Evolutionary conservation across 805 yeast genomes (phyloP).

Genomic region (Candida pini): DNA sequence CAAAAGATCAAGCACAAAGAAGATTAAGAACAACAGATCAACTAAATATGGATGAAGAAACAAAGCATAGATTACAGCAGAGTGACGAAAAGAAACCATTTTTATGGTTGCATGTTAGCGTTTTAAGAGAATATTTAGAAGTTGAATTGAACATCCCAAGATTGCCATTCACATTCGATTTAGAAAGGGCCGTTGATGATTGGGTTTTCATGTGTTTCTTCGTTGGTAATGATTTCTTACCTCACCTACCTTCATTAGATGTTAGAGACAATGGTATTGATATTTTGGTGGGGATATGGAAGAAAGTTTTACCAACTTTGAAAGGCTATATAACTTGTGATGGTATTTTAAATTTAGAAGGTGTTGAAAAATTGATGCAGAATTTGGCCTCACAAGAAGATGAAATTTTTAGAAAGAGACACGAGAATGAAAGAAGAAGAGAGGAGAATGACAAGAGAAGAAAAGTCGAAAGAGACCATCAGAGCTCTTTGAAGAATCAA

Average conservation of each 20-base stretch:
- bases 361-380: slow-evolving; percentile 66
- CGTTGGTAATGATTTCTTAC: slow-evolving; percentile 97
- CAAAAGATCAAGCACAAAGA: slow-evolving; percentile 50
- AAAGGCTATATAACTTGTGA: slow-evolving; percentile 84
- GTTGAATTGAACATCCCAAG: slow-evolving; percentile 73
- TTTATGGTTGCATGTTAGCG: slow-evolving; percentile 86
- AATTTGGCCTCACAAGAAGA: slow-evolving; percentile 71
- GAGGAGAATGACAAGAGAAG: slow-evolving; percentile 61
- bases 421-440: slow-evolving; percentile 63
- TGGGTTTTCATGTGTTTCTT: slow-evolving; percentile 99
- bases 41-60: slow-evolving; percentile 56
- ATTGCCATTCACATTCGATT: slow-evolving; percentile 68
- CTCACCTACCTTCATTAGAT: slow-evolving; percentile 90
- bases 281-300: slow-evolving; percentile 77
- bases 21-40: slow-evolving; percentile 43
- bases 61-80: slow-evolving; percentile 35
- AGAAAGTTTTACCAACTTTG: slow-evolving; percentile 56
- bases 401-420: slow-evolving; percentile 65
- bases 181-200: slow-evolving; percentile 95
- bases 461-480: slow-evolving; percentile 41
- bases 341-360: slow-evolving; percentile 69
- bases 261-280: slow-evolving; percentile 95
- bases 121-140: slow-evolving; percentile 80
- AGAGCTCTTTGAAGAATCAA: slow-evolving; percentile 37
- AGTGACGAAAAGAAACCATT: slow-evolving; percentile 69